phyloP scores from a whole-genome alignment of 2,329 filamentous ascomycete species.

The Alternaria sp. region DNA sequence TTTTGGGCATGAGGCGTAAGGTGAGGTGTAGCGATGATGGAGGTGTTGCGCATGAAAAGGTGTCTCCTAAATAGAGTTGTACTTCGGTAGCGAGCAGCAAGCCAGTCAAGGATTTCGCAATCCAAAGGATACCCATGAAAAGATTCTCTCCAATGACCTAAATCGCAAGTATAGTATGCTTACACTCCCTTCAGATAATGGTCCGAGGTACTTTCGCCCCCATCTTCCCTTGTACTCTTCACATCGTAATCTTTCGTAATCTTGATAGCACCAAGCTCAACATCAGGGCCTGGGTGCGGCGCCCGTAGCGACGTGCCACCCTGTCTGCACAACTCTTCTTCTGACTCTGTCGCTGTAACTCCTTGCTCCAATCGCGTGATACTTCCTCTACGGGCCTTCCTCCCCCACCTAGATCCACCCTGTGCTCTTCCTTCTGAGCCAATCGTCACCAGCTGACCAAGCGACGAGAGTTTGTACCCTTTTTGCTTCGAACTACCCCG shows the following conservation, averaged over 20 bases:
- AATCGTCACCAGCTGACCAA: constrained; percentile 1
- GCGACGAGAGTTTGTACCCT: constrained; percentile 2
- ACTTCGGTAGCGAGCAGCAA: neutral
- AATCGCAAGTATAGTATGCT: too few relatives aligned
- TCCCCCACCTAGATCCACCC: neutral
- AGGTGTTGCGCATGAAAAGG: neutral
- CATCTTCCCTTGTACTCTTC: neutral
- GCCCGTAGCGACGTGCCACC: neutral
- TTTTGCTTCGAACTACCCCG: constrained; percentile 1
- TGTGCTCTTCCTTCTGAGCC: constrained; percentile 1
- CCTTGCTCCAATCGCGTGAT: constrained; percentile 7
- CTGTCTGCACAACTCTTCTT: constrained; percentile 5
- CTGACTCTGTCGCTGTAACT: constrained; percentile 1
- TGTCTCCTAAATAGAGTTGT: too few relatives aligned
- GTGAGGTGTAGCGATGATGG: neutral
- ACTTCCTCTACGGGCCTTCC: neutral
- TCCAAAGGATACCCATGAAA: neutral
- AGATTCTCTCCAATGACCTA: neutral
- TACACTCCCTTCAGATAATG: neutral
- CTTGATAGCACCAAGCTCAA: neutral
- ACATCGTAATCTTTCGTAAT: constrained; percentile 7
- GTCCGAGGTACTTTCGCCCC: neutral
- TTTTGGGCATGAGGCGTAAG: neutral
- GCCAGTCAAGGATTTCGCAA: neutral
- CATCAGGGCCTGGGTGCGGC: neutral